These are phyloP conservation scores for Saccharomycopsis crataegensis DNA, from an alignment of 1,139 yeast species.

Conservation along the genomic window DNA sequence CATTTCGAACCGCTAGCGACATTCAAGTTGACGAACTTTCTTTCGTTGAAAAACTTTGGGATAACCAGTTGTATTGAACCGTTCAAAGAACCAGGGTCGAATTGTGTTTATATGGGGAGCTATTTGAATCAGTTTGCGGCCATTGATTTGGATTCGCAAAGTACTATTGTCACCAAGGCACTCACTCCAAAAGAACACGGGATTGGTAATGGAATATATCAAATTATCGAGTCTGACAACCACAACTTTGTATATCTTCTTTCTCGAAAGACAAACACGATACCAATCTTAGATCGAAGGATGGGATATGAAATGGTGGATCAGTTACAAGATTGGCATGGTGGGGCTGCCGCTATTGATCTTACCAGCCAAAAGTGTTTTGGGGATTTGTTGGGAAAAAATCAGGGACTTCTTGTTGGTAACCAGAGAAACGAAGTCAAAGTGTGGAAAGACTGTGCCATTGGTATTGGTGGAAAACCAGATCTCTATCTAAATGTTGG, in stretches of 20 bases:
- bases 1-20: slow-evolving; percentile 9
- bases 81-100: background rate
- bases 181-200: background rate
- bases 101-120: slow-evolving; percentile 9
- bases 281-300: slow-evolving; percentile 16
- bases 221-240: slow-evolving; percentile 13
- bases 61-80: slow-evolving; percentile 8
- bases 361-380: slow-evolving; percentile 13
- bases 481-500: background rate
- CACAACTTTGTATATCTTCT: slow-evolving; percentile 10
- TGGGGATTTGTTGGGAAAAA: slow-evolving; percentile 9
- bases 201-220: slow-evolving; percentile 17
- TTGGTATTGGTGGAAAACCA: slow-evolving; percentile 11
- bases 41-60: slow-evolving; percentile 3
- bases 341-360: background rate
- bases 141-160: slow-evolving; percentile 5
- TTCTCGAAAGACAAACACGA: slow-evolving; percentile 2
- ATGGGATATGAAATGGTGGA: slow-evolving; percentile 13
- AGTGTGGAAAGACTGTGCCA: slow-evolving; percentile 9
- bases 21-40: background rate
- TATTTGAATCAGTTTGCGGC: slow-evolving; percentile 11
- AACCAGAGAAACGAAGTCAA: slow-evolving; percentile 13
- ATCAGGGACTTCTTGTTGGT: slow-evolving; percentile 14
- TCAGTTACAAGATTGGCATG: slow-evolving; percentile 9
- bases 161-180: background rate